Base-by-base conservation (phyloP, 805 yeast species). In the Starmerella stigmatis region DNA sequence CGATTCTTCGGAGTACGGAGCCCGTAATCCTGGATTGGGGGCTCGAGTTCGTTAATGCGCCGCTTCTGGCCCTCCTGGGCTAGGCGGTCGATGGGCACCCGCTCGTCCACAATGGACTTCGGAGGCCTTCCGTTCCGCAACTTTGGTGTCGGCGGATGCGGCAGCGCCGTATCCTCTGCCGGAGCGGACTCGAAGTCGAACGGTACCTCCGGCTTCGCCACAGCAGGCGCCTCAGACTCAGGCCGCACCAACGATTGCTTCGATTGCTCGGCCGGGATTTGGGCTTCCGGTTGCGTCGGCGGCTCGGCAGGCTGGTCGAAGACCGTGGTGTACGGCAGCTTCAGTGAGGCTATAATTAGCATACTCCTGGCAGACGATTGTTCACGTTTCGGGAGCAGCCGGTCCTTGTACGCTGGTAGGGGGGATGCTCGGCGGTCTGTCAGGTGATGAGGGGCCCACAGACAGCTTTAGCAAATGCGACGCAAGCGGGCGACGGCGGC, bases 251-350 rank as follows among this genome's bases (percentile, higher is more conserved):
- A 34, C 27, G 49, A 34, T 26, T 40, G 48, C 16, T 44, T 31
- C 4, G 15, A 5, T 17, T 30, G 42, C 4, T 20, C n/a, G 3
- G 44, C 3, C 12, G 40, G 32, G 3, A 22, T 20, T 30, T 38
- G 47, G 1, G 34, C 28, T 3, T 45, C 49, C n/a, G n/a, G n/a
- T 9, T 25, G 44, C 12, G 6, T 19, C 3, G 32, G 30, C 39
- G 22, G 32, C 5, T 38, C 45, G 10, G 9, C 11, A 10, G 23
- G 22, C 22, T 17, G 4, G 19, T 51, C 57, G 30, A 61, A 59
- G 22, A 51, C 50, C 20, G 61, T 54, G 25, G 64, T 57, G 37
- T 51, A 57, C 12, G 65, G 65, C 23, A 61, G 51, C 16, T 58
- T 54, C 49, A 60, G 38, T 12, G 63, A 51, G 2, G 58, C 64